Conservation (phyloP, 2,329 filamentous ascomycete genomes). For the Mycocentrospora acerina region DNA sequence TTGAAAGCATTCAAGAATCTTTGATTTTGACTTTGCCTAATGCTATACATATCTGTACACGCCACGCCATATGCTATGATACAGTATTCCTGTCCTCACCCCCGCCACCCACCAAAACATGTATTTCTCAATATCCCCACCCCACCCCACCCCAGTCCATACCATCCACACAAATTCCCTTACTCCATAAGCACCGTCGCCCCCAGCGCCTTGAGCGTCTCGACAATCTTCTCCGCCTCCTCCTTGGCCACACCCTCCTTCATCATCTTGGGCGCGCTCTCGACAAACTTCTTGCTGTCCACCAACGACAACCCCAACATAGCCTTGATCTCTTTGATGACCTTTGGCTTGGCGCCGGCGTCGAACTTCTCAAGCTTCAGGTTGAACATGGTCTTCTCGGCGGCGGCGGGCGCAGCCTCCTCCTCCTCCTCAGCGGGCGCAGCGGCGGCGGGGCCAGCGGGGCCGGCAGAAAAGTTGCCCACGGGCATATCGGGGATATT, state of each 20-base stretch:
- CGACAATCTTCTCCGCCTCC: slow-evolving; percentile 97
- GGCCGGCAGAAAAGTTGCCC: slow-evolving; percentile 77
- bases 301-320: slow-evolving; percentile 94
- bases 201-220: slow-evolving; percentile 88
- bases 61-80: slow-evolving; percentile 38
- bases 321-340: slow-evolving; percentile 99
- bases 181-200: slow-evolving; percentile 92
- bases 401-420: slow-evolving; percentile 82
- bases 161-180: slow-evolving; percentile 14
- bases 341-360: slow-evolving; percentile 86
- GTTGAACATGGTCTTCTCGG: slow-evolving; percentile 96
- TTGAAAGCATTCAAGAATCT: slow-evolving; percentile 31
- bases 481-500: slow-evolving; percentile 98
- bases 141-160: slow-evolving; percentile 4
- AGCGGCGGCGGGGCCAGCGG: slow-evolving; percentile 57
- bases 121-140: too few relatives aligned
- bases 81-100: slow-evolving; percentile 27
- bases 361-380: slow-evolving; percentile 93
- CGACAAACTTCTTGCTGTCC: slow-evolving; percentile 99
- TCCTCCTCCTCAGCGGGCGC: slow-evolving; percentile 72
- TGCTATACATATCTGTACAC: slow-evolving; percentile 43
- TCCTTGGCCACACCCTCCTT: slow-evolving; percentile 99
- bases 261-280: slow-evolving; percentile 96
- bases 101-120: too few relatives aligned
- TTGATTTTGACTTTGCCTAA: slow-evolving; percentile 14